Base-by-base conservation (phyloP, 2,329 filamentous ascomycete genomes). In the Aspergillus intermedius region DNA sequence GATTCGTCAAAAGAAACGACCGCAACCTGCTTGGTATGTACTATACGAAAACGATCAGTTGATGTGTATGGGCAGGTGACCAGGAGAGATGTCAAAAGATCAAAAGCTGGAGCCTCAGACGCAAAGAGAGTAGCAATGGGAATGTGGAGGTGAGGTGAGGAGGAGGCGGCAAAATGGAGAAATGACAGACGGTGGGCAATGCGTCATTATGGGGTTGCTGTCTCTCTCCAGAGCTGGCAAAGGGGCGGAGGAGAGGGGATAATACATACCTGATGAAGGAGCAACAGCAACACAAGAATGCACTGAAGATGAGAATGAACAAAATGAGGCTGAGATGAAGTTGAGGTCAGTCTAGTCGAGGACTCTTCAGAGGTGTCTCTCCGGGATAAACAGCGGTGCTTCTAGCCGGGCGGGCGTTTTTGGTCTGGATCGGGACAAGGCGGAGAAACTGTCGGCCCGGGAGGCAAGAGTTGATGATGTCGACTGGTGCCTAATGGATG, bases 141-240 rank as follows among this genome's bases (percentile, higher is more conserved):
- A 45, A 60, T 60, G 59, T 60, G 63, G 59, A 63, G 53, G 56
- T 48, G 46, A 32, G 34, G 46, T 49, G 42, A 40, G 17, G 2
- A 21, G 37, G 17, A 48, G 50, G 46, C 37, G 44, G 42, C 17
- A 52, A 47, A 41, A 54, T 41, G 30, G 48, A 50, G 49, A 48
- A 40, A 37, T 42, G 48, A 43, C 39, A 43, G 45, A 45, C 46
- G 54, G 56, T 54, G 54, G 60, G 57, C 55, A 62, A 66, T 67
- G 65, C 65, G 65, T 67, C 65, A 67, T 67, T 59, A 63, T 61
- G 58, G 57, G 55, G 58, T 54, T 54, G 50, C 32, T 47, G 23
- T 28, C 25, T 30, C 13, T 19, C 32, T 22, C 12, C 12, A 37
- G 19, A 42, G 17, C 35, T 47, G 37, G 37, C 43, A 39, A 46